phyloP scores from a whole-genome alignment of 208 protist genomes.

The Trypanosoma boissoni region DNA sequence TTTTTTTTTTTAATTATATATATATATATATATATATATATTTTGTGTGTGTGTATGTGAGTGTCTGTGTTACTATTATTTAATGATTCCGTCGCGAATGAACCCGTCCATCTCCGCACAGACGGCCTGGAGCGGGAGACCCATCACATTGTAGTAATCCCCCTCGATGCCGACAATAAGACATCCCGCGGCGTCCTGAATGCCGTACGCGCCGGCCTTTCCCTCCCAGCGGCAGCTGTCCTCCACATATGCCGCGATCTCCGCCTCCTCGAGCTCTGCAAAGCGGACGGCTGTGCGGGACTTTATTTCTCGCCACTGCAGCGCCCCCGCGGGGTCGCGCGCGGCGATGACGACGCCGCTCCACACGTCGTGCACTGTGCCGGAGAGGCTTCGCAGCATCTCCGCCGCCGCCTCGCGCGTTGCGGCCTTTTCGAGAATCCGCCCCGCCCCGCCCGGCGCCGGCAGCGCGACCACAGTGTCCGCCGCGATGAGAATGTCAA shows the following conservation, averaged over 20 bases:
- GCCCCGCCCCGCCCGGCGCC: neutral
- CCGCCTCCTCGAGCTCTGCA: constrained; percentile 19
- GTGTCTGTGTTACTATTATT: neutral
- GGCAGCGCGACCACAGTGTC: constrained; percentile 38
- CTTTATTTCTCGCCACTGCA: constrained; percentile 19
- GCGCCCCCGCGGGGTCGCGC: neutral
- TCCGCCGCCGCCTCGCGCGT: constrained; percentile 25
- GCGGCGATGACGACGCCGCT: constrained; percentile 31
- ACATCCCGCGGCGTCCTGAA: constrained; percentile 36
- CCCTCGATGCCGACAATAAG: constrained; percentile 36
- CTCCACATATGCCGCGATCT: constrained; percentile 32
- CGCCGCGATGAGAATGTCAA: constrained; percentile 38
- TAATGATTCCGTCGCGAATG: constrained; percentile 18
- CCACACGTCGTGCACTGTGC: constrained; percentile 29
- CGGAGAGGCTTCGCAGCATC: constrained; percentile 29
- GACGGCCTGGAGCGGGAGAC: constrained; percentile 30
- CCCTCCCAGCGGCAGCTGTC: constrained; percentile 25
- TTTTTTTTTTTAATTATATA: no score
- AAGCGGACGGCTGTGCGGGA: constrained; percentile 30
- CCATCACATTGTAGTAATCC: constrained; percentile 52
- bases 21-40: constrained; percentile 1
- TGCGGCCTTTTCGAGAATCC: constrained; percentile 34
- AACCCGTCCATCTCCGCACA: constrained; percentile 22
- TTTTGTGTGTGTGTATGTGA: neutral
- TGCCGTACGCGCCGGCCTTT: constrained; percentile 44